phyloP scores from a whole-genome alignment of 306 rosid species.

The Castanea crenata region DNA sequence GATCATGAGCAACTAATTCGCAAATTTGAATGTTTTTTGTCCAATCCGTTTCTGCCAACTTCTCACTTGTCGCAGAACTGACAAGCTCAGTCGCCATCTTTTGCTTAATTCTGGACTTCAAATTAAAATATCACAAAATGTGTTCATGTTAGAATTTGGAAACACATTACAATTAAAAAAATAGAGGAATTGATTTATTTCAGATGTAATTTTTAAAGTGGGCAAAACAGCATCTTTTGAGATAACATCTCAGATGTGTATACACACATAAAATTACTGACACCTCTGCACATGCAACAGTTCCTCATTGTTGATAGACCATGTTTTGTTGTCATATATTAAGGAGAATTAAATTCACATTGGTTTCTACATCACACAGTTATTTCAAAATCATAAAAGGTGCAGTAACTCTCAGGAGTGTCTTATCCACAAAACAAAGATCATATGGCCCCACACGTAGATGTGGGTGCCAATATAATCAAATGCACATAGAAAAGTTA shows the following conservation, averaged over 20 bases:
- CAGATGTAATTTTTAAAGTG: background rate
- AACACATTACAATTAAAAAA: background rate
- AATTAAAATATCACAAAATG: slow-evolving; percentile 14
- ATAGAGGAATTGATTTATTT: slow-evolving; percentile 1
- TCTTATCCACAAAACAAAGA: background rate
- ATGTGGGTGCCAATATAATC: background rate
- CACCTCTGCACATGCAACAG: background rate
- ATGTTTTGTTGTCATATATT: no score
- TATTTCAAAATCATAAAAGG: background rate
- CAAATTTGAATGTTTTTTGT: slow-evolving; percentile 79
- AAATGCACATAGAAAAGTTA: background rate
- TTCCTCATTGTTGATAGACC: no score
- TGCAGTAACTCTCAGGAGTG: background rate
- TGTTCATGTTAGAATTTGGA: slow-evolving; percentile 1
- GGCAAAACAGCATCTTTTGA: background rate
- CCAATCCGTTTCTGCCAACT: slow-evolving; percentile 83
- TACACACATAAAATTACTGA: background rate
- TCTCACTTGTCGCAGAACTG: slow-evolving; percentile 80
- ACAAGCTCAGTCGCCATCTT: slow-evolving; percentile 92
- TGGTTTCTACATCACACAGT: background rate
- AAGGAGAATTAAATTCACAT: background rate
- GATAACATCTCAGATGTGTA: background rate
- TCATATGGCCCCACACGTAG: background rate
- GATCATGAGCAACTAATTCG: slow-evolving; percentile 82
- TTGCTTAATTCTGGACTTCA: slow-evolving; percentile 15